A percentile compares a stretch with the other conserved stretches of the same genome.
Evolutionary conservation across 1,284 basidiomycete species (phyloP).

Genomic region (Polyporus tsugae): DNA sequence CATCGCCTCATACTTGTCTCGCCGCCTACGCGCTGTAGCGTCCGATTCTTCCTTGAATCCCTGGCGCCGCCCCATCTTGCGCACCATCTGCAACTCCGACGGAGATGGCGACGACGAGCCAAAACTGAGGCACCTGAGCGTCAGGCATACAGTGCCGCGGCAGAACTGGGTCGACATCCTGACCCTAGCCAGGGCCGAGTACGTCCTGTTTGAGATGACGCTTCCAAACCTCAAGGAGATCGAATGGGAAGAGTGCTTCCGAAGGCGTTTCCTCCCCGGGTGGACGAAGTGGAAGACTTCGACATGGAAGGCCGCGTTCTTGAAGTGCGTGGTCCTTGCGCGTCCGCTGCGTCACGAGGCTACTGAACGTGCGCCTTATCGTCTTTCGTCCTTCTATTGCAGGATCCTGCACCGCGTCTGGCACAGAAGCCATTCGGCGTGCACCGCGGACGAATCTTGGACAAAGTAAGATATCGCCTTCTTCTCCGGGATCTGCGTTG

Average conservation of each 20-base stretch:
- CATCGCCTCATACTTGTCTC: slow-evolving; percentile 64
- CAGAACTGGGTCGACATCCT: slow-evolving; percentile 81
- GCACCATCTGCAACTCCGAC: slow-evolving; percentile 52
- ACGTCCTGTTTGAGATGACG: slow-evolving; percentile 70
- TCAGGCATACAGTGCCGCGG: slow-evolving; percentile 67
- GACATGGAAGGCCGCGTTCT: slow-evolving; percentile 66
- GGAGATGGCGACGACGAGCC: slow-evolving; percentile 53
- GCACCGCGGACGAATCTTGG: slow-evolving; percentile 83
- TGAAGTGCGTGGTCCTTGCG: slow-evolving; percentile 55
- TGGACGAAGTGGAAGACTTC: slow-evolving; percentile 73
- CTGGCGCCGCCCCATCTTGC: slow-evolving; percentile 74
- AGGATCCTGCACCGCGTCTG: slow-evolving; percentile 69
- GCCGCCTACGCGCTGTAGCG: slow-evolving; percentile 59
- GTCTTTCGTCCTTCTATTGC: background rate
- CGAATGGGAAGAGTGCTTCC: slow-evolving; percentile 79
- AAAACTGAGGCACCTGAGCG: slow-evolving; percentile 62
- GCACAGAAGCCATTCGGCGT: slow-evolving; percentile 70
- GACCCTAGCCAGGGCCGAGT: slow-evolving; percentile 61
- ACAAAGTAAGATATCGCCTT: slow-evolving; percentile 64
- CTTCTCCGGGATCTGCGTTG: background rate
- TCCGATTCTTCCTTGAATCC: slow-evolving; percentile 74
- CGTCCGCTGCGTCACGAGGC: slow-evolving; percentile 11
- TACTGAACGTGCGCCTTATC: slow-evolving; percentile 3
- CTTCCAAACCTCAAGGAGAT: slow-evolving; percentile 67
- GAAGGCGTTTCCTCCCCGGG: slow-evolving; percentile 72